These are phyloP conservation scores for Plantago major DNA, from an alignment of 257 asterid genomes.

Conservation along the genomic window DNA sequence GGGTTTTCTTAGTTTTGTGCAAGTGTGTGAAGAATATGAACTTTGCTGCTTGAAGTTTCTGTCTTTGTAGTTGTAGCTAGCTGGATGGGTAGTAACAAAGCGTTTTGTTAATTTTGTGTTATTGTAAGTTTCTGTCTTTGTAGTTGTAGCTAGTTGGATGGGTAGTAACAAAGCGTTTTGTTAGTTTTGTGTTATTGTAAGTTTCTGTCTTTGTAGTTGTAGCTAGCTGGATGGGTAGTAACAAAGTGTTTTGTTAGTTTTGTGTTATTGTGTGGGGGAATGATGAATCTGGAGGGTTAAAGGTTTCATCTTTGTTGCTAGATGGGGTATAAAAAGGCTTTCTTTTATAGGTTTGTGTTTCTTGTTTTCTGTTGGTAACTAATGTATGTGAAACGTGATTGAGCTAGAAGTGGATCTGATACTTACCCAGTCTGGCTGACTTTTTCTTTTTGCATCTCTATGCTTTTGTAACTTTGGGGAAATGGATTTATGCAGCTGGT, in stretches of 20 bases:
- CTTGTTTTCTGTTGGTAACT: background rate
- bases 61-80: background rate
- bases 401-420: background rate
- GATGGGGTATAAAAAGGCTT: background rate
- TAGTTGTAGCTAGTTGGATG: no score
- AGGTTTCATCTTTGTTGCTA: no score
- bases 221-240: no score
- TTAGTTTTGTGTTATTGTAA: no score
- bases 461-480: conserved; percentile 14
- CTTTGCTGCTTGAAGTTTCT: background rate
- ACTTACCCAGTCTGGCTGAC: background rate
- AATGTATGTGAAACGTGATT: background rate
- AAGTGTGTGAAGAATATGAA: background rate
- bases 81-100: no score
- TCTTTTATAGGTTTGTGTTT: background rate
- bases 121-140: background rate
- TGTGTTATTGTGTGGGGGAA: no score
- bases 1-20: no score
- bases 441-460: background rate
- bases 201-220: no score
- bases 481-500: conserved; percentile 16
- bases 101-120: no score
- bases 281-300: no score
- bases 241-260: no score
- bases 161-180: no score